Percentiles rank a stretch among this genome's conserved stretches.
Evolutionary conservation across 106 monocot genomes (phyloP).

Genomic region (Dioscorea zingiberensis): DNA sequence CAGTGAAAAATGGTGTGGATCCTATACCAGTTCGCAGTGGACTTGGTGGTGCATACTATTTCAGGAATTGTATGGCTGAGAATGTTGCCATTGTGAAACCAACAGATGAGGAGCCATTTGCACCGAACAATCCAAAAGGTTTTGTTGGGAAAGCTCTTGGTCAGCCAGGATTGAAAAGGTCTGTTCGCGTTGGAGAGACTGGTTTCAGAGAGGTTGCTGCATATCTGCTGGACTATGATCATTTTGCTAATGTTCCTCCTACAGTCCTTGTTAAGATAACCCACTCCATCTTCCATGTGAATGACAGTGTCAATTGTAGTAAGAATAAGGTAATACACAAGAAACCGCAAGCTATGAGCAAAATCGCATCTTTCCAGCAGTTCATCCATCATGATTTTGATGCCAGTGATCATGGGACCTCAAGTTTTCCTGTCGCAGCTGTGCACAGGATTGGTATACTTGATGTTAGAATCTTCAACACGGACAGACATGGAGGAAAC

Average conservation of each 20-base stretch:
- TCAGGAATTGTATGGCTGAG: constrained; percentile 17
- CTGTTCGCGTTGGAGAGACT: constrained; percentile 34
- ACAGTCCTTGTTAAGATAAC: constrained; percentile 75
- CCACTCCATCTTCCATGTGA: constrained; percentile 62
- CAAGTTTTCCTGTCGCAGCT: constrained; percentile 23
- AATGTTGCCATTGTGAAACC: constrained; percentile 26
- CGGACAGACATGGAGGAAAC: constrained; percentile 26
- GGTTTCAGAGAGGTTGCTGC: constrained; percentile 29
- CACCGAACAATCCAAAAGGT: constrained; percentile 30
- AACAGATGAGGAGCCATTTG: constrained; percentile 27
- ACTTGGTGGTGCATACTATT: constrained; percentile 25
- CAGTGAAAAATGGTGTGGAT: constrained; percentile 15
- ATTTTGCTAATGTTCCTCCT: constrained; percentile 29
- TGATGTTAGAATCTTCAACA: constrained; percentile 29
- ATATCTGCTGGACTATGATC: constrained; percentile 23
- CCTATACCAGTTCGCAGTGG: constrained; percentile 12
- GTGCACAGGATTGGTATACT: constrained; percentile 26
- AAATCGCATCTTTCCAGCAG: constrained; percentile 33
- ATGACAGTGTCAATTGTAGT: constrained; percentile 20
- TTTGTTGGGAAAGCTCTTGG: constrained; percentile 24
- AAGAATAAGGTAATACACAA: not conserved
- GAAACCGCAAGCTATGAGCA: constrained; percentile 11
- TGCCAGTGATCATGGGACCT: constrained; percentile 28
- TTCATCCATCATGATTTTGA: constrained; percentile 24
- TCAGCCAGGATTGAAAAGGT: constrained; percentile 46